phyloP scores from a whole-genome alignment of 176 grass and related monocot species.

The Eragrostis curvula region DNA sequence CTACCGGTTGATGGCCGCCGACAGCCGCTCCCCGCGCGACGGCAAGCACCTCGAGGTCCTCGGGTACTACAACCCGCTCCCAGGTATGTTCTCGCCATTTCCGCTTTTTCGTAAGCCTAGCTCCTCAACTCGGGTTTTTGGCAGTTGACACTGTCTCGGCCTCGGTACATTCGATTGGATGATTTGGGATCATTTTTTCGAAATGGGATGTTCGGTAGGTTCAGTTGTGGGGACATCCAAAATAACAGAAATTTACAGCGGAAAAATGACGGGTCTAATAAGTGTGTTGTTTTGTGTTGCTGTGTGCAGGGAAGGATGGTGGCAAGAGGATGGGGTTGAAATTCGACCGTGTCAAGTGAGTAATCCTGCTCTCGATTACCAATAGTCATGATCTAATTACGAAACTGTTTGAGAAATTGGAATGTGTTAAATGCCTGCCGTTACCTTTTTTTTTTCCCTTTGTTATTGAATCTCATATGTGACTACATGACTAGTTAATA shows the following conservation, averaged over 20 bases:
- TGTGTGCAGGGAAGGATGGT: conserved; percentile 58
- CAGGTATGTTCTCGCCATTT: background rate
- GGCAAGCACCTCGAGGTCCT: conserved; percentile 62
- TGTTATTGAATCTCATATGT: background rate
- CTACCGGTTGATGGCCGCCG: conserved; percentile 68
- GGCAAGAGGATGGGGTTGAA: conserved; percentile 80
- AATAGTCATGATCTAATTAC: background rate
- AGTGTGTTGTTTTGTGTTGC: background rate
- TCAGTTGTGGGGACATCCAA: background rate
- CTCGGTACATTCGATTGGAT: background rate
- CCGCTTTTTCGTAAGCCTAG: background rate
- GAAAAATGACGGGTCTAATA: background rate
- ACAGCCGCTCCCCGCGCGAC: conserved; percentile 57
- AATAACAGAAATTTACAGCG: background rate
- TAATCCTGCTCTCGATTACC: background rate
- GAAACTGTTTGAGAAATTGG: background rate
- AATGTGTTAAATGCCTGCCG: background rate
- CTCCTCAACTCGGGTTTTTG: background rate
- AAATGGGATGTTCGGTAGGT: background rate
- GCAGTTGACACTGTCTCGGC: background rate
- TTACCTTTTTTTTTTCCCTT: background rate
- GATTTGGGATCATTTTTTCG: background rate
- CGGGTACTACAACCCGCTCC: conserved; percentile 69
- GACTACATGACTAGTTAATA: background rate
- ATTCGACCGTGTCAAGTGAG: conserved; percentile 78